Conservation (phyloP, 2,329 filamentous ascomycete genomes). For the Penicillium palitans region DNA sequence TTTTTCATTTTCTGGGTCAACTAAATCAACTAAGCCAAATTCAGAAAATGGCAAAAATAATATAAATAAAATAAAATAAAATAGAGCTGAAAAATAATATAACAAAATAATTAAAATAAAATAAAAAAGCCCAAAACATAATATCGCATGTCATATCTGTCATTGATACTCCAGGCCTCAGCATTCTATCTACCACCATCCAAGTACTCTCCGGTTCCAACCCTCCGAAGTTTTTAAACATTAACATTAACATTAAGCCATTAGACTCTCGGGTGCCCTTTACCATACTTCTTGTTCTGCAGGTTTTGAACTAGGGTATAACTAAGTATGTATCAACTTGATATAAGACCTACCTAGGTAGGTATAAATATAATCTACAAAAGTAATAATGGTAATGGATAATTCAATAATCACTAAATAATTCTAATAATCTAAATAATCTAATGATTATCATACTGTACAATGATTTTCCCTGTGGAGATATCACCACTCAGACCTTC, state of each 20-base stretch:
- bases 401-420: background rate
- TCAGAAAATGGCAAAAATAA: background rate
- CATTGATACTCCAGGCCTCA: slow-evolving; percentile 11
- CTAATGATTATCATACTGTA: slow-evolving; percentile 1
- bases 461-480: slow-evolving; percentile 4
- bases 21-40: slow-evolving; percentile 1
- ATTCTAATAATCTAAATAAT: background rate
- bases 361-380: background rate
- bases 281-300: background rate
- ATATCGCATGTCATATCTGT: slow-evolving; percentile 15
- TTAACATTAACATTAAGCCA: slow-evolving; percentile 19
- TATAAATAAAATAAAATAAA: background rate
- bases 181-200: background rate
- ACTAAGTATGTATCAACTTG: background rate
- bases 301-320: background rate
- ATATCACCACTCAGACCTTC: slow-evolving; percentile 8
- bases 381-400: background rate
- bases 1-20: slow-evolving; percentile 6
- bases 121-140: slow-evolving; percentile 2
- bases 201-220: slow-evolving; percentile 12
- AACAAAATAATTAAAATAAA: background rate
- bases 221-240: slow-evolving; percentile 14
- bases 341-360: background rate
- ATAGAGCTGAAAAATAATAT: background rate
- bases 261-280: slow-evolving; percentile 17